Evolutionary conservation across 805 yeast genomes (phyloP).

Genomic region (Candida pini): DNA sequence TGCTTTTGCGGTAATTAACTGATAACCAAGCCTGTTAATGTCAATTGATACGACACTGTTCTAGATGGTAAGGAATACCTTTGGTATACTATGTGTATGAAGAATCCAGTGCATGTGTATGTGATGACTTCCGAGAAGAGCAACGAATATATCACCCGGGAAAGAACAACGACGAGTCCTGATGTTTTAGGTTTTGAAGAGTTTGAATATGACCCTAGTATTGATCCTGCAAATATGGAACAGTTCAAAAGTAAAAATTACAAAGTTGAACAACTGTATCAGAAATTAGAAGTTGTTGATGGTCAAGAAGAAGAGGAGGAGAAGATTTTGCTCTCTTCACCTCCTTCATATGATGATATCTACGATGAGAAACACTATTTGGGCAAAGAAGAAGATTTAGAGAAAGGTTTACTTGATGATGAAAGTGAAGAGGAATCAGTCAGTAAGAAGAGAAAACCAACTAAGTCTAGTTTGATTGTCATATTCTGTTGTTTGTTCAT

Average conservation of each 20-base stretch:
- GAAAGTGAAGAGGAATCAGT: too few species aligned
- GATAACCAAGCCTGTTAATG: too few species aligned
- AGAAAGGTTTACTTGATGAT: background rate
- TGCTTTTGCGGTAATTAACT: too few species aligned
- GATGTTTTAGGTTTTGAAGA: slow-evolving; percentile 14
- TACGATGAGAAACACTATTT: slow-evolving; percentile 2
- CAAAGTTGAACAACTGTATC: slow-evolving; percentile 21
- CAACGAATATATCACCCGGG: too few species aligned
- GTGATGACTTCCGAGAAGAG: slow-evolving; percentile 1
- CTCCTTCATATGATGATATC: slow-evolving; percentile 6
- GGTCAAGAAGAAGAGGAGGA: background rate
- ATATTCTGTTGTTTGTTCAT: too few species aligned
- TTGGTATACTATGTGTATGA: slow-evolving; percentile 22
- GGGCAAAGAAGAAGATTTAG: too few species aligned
- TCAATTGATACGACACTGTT: too few species aligned
- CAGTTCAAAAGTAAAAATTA: slow-evolving; percentile 29
- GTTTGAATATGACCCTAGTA: slow-evolving; percentile 24
- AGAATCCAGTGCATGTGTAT: slow-evolving; percentile 16
- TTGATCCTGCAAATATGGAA: slow-evolving; percentile 26
- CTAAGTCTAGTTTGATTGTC: too few species aligned
- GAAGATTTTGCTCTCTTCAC: background rate
- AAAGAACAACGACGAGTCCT: background rate
- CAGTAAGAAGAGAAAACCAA: too few species aligned
- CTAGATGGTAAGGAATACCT: too few species aligned
- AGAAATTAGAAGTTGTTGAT: slow-evolving; percentile 3